A percentile compares a stretch with the other conserved stretches of the same genome.
These are phyloP conservation scores for Diaporthe helianthi DNA, from an alignment of 2,329 filamentous ascomycete genomes.

Conservation along the genomic window DNA sequence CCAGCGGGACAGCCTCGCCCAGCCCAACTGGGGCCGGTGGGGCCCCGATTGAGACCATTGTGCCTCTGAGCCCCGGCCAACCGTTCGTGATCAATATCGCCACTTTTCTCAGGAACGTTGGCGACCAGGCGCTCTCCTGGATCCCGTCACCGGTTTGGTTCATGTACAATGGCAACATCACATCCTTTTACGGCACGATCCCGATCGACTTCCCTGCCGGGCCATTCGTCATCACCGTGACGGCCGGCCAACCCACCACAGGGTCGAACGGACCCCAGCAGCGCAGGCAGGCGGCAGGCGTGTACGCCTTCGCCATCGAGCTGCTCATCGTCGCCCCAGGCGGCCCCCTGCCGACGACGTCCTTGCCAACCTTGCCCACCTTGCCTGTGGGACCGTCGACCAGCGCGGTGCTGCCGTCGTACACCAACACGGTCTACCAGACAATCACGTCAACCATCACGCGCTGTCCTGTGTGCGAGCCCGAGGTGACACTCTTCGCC, in stretches of 20 bases:
- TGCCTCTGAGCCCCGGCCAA: neutral
- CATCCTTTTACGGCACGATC: constrained; percentile 4
- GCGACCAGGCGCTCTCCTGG: constrained; percentile 11
- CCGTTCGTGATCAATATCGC: neutral
- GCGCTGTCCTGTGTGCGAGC: constrained; percentile 23
- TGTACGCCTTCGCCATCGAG: constrained; percentile 15
- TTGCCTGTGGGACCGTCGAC: neutral
- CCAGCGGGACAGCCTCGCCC: neutral
- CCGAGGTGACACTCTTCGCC: constrained; percentile 1
- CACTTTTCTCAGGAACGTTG: neutral
- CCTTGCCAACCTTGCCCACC: neutral
- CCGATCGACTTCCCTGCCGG: neutral
- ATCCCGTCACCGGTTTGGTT: neutral
- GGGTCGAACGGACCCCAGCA: neutral
- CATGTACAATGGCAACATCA: neutral
- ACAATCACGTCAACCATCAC: constrained; percentile 23
- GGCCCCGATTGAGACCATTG: neutral
- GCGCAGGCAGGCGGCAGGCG: neutral
- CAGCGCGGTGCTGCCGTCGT: constrained; percentile 6
- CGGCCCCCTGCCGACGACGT: neutral
- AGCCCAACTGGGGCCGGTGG: neutral
- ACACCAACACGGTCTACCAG: constrained; percentile 30
- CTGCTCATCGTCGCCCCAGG: neutral
- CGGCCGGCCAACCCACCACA: constrained; percentile 11
- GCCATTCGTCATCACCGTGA: neutral